Conservation (phyloP, 2,329 filamentous ascomycete genomes). For the Parastagonospora avenae region DNA sequence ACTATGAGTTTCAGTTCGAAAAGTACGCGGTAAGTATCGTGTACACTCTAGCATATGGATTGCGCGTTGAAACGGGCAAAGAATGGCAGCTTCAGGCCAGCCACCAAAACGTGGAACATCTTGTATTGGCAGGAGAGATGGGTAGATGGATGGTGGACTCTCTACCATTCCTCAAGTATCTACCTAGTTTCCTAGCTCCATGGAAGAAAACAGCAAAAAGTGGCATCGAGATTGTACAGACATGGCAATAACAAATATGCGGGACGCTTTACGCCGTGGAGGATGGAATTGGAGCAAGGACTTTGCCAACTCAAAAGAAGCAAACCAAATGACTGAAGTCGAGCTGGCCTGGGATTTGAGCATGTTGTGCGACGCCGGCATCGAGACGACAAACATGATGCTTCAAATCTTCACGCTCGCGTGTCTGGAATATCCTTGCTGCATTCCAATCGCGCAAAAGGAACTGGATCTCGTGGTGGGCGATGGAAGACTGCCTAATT, state of each 20-base stretch:
- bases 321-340: constrained; percentile 8
- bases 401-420: constrained; percentile 24
- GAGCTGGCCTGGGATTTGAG: constrained; percentile 25
- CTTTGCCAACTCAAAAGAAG: constrained; percentile 16
- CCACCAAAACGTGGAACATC: constrained; percentile 18
- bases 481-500: constrained; percentile 17
- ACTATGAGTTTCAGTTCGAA: constrained; percentile 42
- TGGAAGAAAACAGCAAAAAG: constrained; percentile 30
- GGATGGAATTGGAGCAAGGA: constrained; percentile 33
- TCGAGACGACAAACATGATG: constrained; percentile 23
- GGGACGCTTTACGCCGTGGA: constrained; percentile 10
- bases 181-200: constrained; percentile 45
- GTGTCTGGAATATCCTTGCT: constrained; percentile 16
- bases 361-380: constrained; percentile 22
- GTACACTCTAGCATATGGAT: constrained; percentile 47
- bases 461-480: constrained; percentile 30
- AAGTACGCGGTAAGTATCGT: constrained; percentile 47
- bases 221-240: constrained; percentile 16
- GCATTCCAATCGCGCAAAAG: constrained; percentile 12
- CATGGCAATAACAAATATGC: constrained; percentile 23
- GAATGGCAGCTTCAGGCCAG: constrained; percentile 22
- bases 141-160: constrained; percentile 50
- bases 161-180: constrained; percentile 49
- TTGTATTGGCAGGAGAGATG: constrained; percentile 27
- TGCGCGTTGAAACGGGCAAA: constrained; percentile 33